These are phyloP conservation scores for Ambispora gerdemannii DNA, from an alignment of 192 early-diverging fungal genomes.

Conservation along the genomic window DNA sequence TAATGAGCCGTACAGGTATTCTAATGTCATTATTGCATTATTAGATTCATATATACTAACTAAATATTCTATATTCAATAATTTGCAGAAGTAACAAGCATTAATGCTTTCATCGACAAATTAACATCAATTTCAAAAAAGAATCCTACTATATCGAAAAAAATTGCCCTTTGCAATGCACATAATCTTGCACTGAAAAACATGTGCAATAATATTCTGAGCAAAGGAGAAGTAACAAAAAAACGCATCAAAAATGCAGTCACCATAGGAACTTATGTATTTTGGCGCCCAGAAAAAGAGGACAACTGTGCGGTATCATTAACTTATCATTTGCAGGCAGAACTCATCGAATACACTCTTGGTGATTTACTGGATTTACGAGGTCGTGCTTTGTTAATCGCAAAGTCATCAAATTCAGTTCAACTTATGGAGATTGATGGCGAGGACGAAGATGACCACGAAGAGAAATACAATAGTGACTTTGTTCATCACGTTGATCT, in stretches of 20 bases:
- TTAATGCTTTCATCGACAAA: neutral
- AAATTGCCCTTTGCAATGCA: slow-evolving; percentile 19
- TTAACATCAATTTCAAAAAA: neutral
- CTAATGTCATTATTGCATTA: neutral
- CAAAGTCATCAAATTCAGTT: slow-evolving; percentile 4
- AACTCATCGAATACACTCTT: neutral
- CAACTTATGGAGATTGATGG: neutral
- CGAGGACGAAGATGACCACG: neutral
- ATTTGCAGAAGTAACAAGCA: neutral
- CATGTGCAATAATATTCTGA: slow-evolving; percentile 22
- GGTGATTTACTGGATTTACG: slow-evolving; percentile 29
- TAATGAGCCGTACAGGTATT: neutral
- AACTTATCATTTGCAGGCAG: neutral
- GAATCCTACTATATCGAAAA: neutral
- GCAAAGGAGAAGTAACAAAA: slow-evolving; percentile 26
- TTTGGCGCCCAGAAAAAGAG: neutral
- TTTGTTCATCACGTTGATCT: slow-evolving; percentile 31
- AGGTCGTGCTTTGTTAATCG: slow-evolving; percentile 27
- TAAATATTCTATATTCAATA: too few relatives aligned
- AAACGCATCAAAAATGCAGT: slow-evolving; percentile 29
- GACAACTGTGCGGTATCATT: slow-evolving; percentile 20
- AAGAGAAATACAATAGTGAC: slow-evolving; percentile 2
- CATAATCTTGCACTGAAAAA: slow-evolving; percentile 23
- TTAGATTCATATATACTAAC: neutral
- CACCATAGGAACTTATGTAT: slow-evolving; percentile 19